Conservation (phyloP, 2,329 filamentous ascomycete genomes). For the Monascus ruber region DNA sequence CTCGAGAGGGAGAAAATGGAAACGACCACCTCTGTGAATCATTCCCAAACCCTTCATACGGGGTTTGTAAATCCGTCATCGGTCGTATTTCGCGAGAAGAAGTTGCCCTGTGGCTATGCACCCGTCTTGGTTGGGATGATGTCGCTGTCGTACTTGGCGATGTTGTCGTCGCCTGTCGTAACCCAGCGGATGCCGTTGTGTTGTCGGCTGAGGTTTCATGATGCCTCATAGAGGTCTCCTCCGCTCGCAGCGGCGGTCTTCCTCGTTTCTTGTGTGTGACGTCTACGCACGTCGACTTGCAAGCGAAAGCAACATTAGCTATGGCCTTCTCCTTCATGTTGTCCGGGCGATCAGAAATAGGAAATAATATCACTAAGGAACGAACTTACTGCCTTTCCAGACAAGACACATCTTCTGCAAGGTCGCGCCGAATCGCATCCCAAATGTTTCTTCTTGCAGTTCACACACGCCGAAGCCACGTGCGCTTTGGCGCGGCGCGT, state of each 20-base stretch:
- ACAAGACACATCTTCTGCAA: slow-evolving; percentile 35
- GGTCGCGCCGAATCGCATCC: slow-evolving; percentile 36
- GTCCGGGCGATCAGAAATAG: neutral
- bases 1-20: slow-evolving; percentile 16
- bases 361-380: neutral
- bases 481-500: slow-evolving; percentile 36
- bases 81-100: slow-evolving; percentile 29
- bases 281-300: slow-evolving; percentile 32
- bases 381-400: slow-evolving; percentile 34
- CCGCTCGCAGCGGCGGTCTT: slow-evolving; percentile 32
- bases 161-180: slow-evolving; percentile 6
- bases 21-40: slow-evolving; percentile 24
- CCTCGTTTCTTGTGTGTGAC: slow-evolving; percentile 39
- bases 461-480: slow-evolving; percentile 38
- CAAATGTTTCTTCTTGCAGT: slow-evolving; percentile 39
- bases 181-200: slow-evolving; percentile 12
- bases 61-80: slow-evolving; percentile 25
- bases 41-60: slow-evolving; percentile 8
- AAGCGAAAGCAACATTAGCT: too few species aligned
- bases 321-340: slow-evolving; percentile 2
- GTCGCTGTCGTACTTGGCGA: too few species aligned
- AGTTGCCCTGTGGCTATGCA: slow-evolving; percentile 20
- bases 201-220: slow-evolving; percentile 20
- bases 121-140: slow-evolving; percentile 10
- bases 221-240: slow-evolving; percentile 25